phyloP scores from a whole-genome alignment of 2,329 filamentous ascomycete genomes.

The Endoconidiophora laricicola region DNA sequence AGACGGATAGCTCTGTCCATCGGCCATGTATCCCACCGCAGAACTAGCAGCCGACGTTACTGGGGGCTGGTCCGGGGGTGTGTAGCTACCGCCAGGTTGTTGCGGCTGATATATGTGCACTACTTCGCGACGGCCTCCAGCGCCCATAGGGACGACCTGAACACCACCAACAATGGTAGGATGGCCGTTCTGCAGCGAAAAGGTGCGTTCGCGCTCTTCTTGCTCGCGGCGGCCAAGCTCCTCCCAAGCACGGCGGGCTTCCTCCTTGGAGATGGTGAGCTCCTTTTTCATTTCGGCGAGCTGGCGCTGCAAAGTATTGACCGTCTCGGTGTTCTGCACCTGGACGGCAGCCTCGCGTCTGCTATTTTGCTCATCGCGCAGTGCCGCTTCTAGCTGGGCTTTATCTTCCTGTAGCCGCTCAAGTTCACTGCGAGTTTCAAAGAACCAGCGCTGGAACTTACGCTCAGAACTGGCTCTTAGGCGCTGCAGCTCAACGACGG shows the following conservation, averaged over 20 bases:
- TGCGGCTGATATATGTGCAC: conserved; percentile 15
- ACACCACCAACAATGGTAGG: conserved; percentile 84
- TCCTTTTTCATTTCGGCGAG: conserved; percentile 87
- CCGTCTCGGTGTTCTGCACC: conserved; percentile 12
- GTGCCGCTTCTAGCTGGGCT: conserved; percentile 56
- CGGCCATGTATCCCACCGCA: conserved; percentile 18
- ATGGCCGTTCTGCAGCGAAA: conserved; percentile 71
- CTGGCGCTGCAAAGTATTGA: conserved; percentile 44
- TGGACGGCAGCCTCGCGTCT: conserved; percentile 41
- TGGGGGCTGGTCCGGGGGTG: conserved; percentile 11
- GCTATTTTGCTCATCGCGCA: conserved; percentile 61
- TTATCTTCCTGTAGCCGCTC: conserved; percentile 72
- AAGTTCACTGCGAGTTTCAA: conserved; percentile 77
- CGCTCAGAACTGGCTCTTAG: conserved; percentile 87
- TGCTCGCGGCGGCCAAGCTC: conserved; percentile 86
- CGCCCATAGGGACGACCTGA: conserved; percentile 79
- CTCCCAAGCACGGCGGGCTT: conserved; percentile 91
- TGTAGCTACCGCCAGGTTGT: conserved; percentile 4
- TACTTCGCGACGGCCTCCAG: conserved; percentile 35
- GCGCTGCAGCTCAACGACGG: conserved; percentile 87
- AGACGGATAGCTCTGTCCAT: conserved; percentile 12
- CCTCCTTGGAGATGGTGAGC: conserved; percentile 85
- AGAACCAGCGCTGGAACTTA: conserved; percentile 98
- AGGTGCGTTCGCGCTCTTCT: conserved; percentile 74
- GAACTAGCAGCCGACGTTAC: conserved; percentile 13